Evolutionary conservation across 345 rosid species (phyloP), one percentile per base, ranked within the genome.

Genomic region (Physaria fendleri): DNA sequence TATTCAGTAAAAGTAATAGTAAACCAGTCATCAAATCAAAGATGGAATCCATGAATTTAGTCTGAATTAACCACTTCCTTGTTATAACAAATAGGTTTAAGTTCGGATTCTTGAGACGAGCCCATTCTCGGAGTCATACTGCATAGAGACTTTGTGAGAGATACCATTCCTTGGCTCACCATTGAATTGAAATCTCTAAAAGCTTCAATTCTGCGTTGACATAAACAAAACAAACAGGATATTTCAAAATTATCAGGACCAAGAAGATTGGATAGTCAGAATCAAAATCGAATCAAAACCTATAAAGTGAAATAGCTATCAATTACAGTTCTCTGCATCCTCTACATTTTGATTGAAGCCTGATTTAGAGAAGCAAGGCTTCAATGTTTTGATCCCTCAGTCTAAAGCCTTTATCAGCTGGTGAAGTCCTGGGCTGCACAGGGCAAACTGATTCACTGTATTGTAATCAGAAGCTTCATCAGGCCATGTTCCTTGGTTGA

Each of bases 341-440:
- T n/a, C n/a, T n/a, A n/a, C n/a, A n/a, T n/a, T n/a, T n/a, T n/a
- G n/a, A n/a, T n/a, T 87, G 13, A 89, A 89, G 65, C 75, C 82
- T 0, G 94, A 89, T 64, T 64, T 93, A 17, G 99, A 89, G 69
- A 79, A 68, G 54, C 64, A 58, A 22, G 95, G 95, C 4, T 76
- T 81, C 28, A 64, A 10, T 32, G 95, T 86, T 65, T 72, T 89
- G 72, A 78, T 92, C 20, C 99, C 99, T 15, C 99, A 92, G 70
- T 77, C 95, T 0, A 86, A n/a, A 83, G 62, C 99, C 99, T 2
- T 49, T 86, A 5, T 93, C 97, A 0, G 87, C 95, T 0, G 97
- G 97, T 4, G 97, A 92, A 72, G 94, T 92, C 2, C 71, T 89
- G 10, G 97, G 98, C 0, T 88, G 98, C 64, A 88, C 97, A 0